Conservation (phyloP, 2,329 filamentous ascomycete genomes). For the Fusarium sororula region DNA sequence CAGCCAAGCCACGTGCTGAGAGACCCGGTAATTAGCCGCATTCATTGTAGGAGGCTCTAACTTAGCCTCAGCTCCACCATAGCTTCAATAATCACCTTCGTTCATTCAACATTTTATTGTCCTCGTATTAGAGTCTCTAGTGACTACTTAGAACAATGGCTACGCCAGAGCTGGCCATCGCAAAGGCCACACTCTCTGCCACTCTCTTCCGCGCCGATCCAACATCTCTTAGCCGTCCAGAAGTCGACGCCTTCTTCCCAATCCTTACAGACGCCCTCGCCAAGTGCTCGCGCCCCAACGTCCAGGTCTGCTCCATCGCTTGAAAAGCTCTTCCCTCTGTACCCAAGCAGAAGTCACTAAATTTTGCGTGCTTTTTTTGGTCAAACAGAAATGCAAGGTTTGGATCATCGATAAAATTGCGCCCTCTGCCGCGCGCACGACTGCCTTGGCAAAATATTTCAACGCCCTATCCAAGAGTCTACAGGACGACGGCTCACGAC, state of each 20-base stretch:
- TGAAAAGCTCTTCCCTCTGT: conserved; percentile 40
- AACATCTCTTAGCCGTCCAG: conserved; percentile 71
- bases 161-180: conserved; percentile 77
- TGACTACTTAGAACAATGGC: conserved; percentile 58
- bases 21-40: conserved; percentile 29
- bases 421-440: conserved; percentile 71
- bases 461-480: conserved; percentile 67
- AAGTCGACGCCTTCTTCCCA: conserved; percentile 74
- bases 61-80: conserved; percentile 15
- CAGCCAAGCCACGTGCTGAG: conserved; percentile 17
- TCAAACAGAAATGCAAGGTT: conserved; percentile 81
- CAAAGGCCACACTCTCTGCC: conserved; percentile 80
- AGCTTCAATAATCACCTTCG: conserved; percentile 21
- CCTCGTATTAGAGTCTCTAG: neutral
- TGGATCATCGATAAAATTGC: conserved; percentile 82
- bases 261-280: conserved; percentile 71
- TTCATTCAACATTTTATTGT: neutral
- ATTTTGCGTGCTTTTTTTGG: conserved; percentile 38
- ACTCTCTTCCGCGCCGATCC: conserved; percentile 79
- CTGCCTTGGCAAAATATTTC: conserved; percentile 79
- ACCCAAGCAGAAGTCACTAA: conserved; percentile 42
- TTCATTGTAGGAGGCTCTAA: neutral
- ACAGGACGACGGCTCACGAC: conserved; percentile 45
- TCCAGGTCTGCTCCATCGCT: conserved; percentile 79
- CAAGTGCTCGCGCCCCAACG: conserved; percentile 81